Conservation (phyloP, 345 rosid species). For the Zanthoxylum bungeanum region DNA sequence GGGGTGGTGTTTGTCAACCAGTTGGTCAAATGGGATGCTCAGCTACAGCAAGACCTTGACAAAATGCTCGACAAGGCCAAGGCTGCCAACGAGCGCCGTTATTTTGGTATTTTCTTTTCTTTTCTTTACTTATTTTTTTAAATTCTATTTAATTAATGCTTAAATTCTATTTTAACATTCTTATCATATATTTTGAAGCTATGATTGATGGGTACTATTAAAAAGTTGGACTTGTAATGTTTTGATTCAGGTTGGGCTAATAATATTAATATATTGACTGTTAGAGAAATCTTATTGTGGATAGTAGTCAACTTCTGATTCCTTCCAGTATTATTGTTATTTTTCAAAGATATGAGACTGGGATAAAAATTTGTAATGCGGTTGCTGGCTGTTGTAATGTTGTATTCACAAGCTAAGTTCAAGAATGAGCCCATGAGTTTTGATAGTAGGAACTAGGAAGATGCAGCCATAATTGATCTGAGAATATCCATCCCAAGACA, state of each 20-base stretch:
- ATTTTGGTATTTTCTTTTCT: slow-evolving; percentile 73
- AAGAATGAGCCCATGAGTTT: not conserved
- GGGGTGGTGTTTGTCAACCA: slow-evolving; percentile 84
- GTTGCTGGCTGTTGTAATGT: not conserved
- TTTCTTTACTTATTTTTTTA: not conserved
- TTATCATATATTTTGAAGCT: not conserved
- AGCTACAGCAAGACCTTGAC: slow-evolving; percentile 81
- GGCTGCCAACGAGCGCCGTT: slow-evolving; percentile 98
- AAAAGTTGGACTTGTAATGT: not conserved
- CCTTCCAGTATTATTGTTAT: not conserved
- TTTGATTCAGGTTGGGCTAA: not conserved
- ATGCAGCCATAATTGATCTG: not conserved
- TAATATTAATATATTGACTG: too few relatives aligned
- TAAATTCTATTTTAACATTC: not conserved
- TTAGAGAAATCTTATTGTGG: not conserved
- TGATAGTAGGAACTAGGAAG: not conserved
- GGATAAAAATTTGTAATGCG: not conserved
- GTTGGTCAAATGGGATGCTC: slow-evolving; percentile 88
- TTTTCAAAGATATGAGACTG: not conserved
- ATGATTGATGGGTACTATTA: not conserved
- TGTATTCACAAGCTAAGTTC: not conserved
- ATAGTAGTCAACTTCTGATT: not conserved
- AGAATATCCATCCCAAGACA: not conserved
- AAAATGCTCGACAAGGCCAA: slow-evolving; percentile 88
- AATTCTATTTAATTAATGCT: not conserved